A percentile compares a stretch with the other conserved stretches of the same genome.
Evolutionary conservation across 768 basidiomycete species (phyloP).

Genomic region (Cyclocybe cylindracea): DNA sequence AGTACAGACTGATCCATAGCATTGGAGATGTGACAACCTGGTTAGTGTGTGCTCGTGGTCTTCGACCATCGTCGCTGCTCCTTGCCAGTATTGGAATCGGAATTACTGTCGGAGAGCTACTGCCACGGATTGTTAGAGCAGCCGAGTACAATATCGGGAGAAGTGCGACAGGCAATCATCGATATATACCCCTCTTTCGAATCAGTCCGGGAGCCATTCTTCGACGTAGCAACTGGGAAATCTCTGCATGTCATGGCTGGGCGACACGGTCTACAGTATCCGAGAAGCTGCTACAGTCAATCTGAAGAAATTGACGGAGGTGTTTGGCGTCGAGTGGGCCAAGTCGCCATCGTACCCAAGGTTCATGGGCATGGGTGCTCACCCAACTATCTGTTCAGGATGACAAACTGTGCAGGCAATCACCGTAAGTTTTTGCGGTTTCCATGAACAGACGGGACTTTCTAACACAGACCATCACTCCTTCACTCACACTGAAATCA

Average conservation of each 20-base stretch:
- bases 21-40: slow-evolving; percentile 95
- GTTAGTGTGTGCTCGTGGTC: slow-evolving; percentile 43
- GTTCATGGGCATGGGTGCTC: slow-evolving; percentile 96
- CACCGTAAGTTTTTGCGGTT: slow-evolving; percentile 55
- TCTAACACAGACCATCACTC: slow-evolving; percentile 80
- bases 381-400: slow-evolving; percentile 95
- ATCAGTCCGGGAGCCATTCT: slow-evolving; percentile 95
- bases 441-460: too few relatives aligned
- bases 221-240: slow-evolving; percentile 97
- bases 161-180: slow-evolving; percentile 98
- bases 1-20: too few relatives aligned
- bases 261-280: slow-evolving; percentile 97
- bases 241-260: slow-evolving; percentile 98
- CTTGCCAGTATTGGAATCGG: slow-evolving; percentile 92
- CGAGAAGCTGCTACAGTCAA: slow-evolving; percentile 98
- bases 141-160: slow-evolving; percentile 99
- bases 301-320: slow-evolving; percentile 94
- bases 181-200: slow-evolving; percentile 99
- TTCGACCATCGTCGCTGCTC: slow-evolving; percentile 12
- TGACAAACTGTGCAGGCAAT: slow-evolving; percentile 99
- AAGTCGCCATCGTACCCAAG: slow-evolving; percentile 92
- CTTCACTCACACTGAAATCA: slow-evolving; percentile 82
- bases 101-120: slow-evolving; percentile 91
- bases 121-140: slow-evolving; percentile 93
- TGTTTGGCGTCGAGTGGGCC: slow-evolving; percentile 99